These are phyloP conservation scores for Neonectria hederae DNA, from an alignment of 2,329 filamentous ascomycete species.

Conservation along the genomic window DNA sequence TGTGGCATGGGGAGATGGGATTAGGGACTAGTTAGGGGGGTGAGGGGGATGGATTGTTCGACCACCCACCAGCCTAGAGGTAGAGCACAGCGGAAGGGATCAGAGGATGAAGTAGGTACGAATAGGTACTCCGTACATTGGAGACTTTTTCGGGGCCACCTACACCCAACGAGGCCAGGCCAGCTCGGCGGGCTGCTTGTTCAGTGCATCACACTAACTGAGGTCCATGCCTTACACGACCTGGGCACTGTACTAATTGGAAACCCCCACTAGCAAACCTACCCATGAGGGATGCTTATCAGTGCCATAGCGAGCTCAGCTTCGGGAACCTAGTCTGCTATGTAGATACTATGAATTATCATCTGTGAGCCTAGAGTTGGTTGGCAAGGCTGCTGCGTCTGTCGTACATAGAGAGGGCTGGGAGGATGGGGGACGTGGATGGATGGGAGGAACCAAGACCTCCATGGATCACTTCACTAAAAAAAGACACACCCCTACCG, in stretches of 20 bases:
- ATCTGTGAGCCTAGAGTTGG: slow-evolving; percentile 10
- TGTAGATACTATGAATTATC: not conserved
- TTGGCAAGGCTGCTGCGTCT: slow-evolving; percentile 23
- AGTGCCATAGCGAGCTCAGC: not conserved
- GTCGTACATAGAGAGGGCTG: slow-evolving; percentile 21
- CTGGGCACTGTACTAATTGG: slow-evolving; percentile 14
- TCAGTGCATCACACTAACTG: slow-evolving; percentile 1
- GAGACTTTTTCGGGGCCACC: too few relatives aligned
- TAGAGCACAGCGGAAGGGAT: slow-evolving; percentile 30
- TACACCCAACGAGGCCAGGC: not conserved
- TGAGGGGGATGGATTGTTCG: slow-evolving; percentile 29
- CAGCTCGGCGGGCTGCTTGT: slow-evolving; percentile 18
- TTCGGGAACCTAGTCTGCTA: not conserved
- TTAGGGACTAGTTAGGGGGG: slow-evolving; percentile 12
- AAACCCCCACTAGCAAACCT: slow-evolving; percentile 18
- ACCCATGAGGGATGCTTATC: not conserved
- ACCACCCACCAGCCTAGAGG: slow-evolving; percentile 28
- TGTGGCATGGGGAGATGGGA: slow-evolving; percentile 26
- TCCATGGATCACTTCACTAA: slow-evolving; percentile 20
- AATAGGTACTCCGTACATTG: too few relatives aligned
- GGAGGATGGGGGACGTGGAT: slow-evolving; percentile 10
- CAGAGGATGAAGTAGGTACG: not conserved
- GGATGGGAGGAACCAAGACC: slow-evolving; percentile 10
- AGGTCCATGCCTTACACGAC: slow-evolving; percentile 9
- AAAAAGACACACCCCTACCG: slow-evolving; percentile 22